These are phyloP conservation scores for Eutreptiella sp. DNA, from an alignment of 208 protist genomes.

Conservation along the genomic window DNA sequence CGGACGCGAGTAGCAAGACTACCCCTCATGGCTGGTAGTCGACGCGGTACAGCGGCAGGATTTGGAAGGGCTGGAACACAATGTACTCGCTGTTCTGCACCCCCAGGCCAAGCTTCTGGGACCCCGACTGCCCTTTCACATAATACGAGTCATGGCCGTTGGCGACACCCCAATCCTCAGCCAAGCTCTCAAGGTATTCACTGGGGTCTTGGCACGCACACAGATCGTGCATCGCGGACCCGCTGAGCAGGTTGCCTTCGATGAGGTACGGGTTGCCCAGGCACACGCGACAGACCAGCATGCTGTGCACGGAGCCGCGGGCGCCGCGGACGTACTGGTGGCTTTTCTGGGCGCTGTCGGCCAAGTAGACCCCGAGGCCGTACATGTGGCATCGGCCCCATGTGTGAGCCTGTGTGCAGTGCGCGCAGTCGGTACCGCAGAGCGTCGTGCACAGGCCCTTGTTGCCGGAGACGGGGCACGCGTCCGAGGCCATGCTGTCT, in stretches of 20 bases:
- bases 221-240: conserved; percentile 3
- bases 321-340: neutral
- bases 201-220: neutral
- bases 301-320: neutral
- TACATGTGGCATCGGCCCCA: conserved; percentile 8
- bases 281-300: neutral
- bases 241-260: neutral
- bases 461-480: neutral
- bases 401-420: neutral
- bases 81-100: neutral
- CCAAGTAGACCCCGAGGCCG: conserved; percentile 9
- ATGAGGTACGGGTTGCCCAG: conserved; percentile 16
- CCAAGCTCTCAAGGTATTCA: neutral
- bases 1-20: no score
- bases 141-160: neutral
- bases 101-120: neutral
- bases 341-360: neutral
- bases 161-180: conserved; percentile 1
- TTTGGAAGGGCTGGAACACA: neutral
- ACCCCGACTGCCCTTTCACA: neutral
- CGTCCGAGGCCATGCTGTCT: neutral
- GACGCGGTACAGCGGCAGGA: conserved; percentile 12
- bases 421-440: conserved; percentile 1
- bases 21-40: neutral
- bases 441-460: conserved; percentile 10